Evolutionary conservation across 495 filamentous ascomycete genomes (phyloP).

Genomic region (Thozetella sp.): DNA sequence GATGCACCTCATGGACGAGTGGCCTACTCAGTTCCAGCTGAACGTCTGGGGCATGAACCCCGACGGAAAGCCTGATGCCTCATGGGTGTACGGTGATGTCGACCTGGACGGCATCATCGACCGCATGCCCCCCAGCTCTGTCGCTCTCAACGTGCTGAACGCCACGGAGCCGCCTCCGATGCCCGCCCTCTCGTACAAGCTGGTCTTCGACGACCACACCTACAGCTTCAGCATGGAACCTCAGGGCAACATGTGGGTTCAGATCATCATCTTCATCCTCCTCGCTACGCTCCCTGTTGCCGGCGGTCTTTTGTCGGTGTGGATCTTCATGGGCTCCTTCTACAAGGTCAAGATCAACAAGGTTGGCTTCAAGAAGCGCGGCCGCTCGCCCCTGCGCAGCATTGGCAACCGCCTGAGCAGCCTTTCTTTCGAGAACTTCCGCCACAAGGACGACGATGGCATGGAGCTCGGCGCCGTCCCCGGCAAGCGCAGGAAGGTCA

Average conservation of each 20-base stretch:
- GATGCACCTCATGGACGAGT: conserved; percentile 58
- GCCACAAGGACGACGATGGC: conserved; percentile 61
- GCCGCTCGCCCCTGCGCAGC: conserved; percentile 19
- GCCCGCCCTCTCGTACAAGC: conserved; percentile 58
- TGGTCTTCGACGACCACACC: conserved; percentile 54
- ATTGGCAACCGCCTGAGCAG: conserved; percentile 20
- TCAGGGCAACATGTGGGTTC: conserved; percentile 53
- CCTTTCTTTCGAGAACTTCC: conserved; percentile 18
- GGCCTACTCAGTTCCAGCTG: conserved; percentile 57
- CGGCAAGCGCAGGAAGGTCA: conserved; percentile 52
- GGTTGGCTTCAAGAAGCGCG: conserved; percentile 53
- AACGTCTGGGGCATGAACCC: conserved; percentile 67
- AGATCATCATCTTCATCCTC: conserved; percentile 60
- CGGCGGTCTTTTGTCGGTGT: conserved; percentile 52
- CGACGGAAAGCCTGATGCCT: conserved; percentile 60
- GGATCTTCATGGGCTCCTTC: conserved; percentile 64
- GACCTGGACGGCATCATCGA: conserved; percentile 62
- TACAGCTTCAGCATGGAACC: conserved; percentile 51
- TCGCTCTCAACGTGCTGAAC: conserved; percentile 56
- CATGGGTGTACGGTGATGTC: conserved; percentile 60
- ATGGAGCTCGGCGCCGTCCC: conserved; percentile 64
- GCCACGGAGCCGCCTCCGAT: conserved; percentile 52
- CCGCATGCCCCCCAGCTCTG: conserved; percentile 58
- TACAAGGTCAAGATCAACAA: conserved; percentile 68
- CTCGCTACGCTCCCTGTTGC: conserved; percentile 55